Base-by-base conservation (phyloP, 805 yeast genomes). In the Lachancea lanzarotensis region DNA sequence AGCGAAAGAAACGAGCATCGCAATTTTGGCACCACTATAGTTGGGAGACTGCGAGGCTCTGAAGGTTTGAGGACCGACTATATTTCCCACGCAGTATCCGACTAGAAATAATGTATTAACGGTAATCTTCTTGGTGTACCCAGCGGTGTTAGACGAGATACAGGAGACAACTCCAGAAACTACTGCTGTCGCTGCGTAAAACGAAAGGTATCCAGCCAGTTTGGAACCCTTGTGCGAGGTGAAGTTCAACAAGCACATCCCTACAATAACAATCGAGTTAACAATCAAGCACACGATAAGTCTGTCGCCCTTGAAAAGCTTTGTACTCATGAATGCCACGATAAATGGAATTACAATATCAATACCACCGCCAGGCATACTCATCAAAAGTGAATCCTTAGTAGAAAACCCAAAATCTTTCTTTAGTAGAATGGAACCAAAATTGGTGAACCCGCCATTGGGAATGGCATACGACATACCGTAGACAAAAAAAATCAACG, bases 31-130 rank as follows among this genome's bases (percentile, higher is more conserved):
- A 32, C 68, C 63, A 11, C 56, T 54, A 50, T 73, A 75, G 3
- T 49, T 45, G 18, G 79, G 78, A 2, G 76, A 74, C 52, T 76
- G 73, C 2, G 42, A 46, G 0, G 60, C 59, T 36, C 61, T 57
- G 52, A 75, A 76, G 3, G 77, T 66, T 49, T 75, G 79, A 1
- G 82, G 81, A 2, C 83, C 83, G 40, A 70, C 62, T 39, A 75
- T 61, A 54, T 77, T 79, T 18, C 83, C 83, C 8, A 67, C 73
- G 56, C 79, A 73, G 59, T 71, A 76, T 4, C 73, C 75, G 40
- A 78, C 55, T 34, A 78, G 9, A 5, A 12, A 7, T n/a, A 25
- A 20, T 6, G 18, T 10, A 13, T 7, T 9, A 9, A 36, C 39
- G 9, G 17, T 15, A 8, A 9, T n/a, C 16, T 36, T 36, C 29